Conservation (phyloP, 1,139 yeast species). For the Yamadazyma siamensis region DNA sequence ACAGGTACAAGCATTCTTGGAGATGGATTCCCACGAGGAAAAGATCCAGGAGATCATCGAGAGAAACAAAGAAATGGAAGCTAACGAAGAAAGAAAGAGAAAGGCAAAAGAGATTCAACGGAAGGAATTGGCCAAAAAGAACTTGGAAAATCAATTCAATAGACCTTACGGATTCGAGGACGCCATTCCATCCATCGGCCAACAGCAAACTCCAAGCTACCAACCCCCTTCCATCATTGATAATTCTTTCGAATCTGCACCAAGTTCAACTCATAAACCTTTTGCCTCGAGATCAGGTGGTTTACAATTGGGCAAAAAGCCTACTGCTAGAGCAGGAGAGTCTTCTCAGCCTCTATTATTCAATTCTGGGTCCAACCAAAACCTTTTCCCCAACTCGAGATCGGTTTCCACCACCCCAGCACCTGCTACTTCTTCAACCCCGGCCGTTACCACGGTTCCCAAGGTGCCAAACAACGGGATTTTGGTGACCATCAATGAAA, state of each 20-base stretch:
- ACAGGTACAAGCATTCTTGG: conserved; percentile 87
- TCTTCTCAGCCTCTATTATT: conserved; percentile 44
- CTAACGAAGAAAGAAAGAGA: conserved; percentile 94
- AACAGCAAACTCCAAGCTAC: conserved; percentile 22
- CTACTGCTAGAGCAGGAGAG: conserved; percentile 25
- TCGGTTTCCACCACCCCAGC: conserved; percentile 20
- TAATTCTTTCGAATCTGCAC: conserved; percentile 10
- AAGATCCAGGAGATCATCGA: conserved; percentile 97
- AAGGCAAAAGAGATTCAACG: conserved; percentile 94
- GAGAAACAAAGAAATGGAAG: conserved; percentile 94
- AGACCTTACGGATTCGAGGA: conserved; percentile 9
- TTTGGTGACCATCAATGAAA: conserved; percentile 73
- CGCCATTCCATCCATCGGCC: conserved; percentile 2
- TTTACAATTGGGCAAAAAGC: conserved; percentile 75
- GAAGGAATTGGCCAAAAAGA: conserved; percentile 70
- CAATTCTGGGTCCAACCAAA: conserved; percentile 20
- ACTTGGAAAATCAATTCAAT: conserved; percentile 28
- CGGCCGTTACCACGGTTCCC: conserved; percentile 21
- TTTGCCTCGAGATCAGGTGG: conserved; percentile 59
- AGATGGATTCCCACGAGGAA: conserved; percentile 98
- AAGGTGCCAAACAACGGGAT: conserved; percentile 69
- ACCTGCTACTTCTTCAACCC: conserved; percentile 22
- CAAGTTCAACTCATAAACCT: conserved; percentile 17
- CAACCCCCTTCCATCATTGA: conserved; percentile 32
- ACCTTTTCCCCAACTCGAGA: conserved; percentile 10